Conservation (phyloP, 106 monocot species). For the Cymbidium sinense region DNA sequence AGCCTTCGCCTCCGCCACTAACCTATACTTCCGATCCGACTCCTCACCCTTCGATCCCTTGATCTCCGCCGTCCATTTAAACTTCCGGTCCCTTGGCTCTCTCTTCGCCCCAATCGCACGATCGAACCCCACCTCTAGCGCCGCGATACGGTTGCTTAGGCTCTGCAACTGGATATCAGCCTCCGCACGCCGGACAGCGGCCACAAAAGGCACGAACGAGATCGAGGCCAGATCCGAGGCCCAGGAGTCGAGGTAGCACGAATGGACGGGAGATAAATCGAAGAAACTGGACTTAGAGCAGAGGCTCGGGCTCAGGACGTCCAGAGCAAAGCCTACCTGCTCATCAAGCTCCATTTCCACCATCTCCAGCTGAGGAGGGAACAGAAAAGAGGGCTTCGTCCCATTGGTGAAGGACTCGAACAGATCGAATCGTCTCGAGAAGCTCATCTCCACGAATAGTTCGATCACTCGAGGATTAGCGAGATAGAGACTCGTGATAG, state of each 20-base stretch:
- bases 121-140: slow-evolving; percentile 53
- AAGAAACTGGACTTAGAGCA: slow-evolving; percentile 1
- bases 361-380: background rate
- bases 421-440: slow-evolving; percentile 25
- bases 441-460: slow-evolving; percentile 19
- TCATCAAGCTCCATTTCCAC: slow-evolving; percentile 10
- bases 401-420: slow-evolving; percentile 10
- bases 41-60: slow-evolving; percentile 26
- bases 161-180: slow-evolving; percentile 30
- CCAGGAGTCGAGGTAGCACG: slow-evolving; percentile 16
- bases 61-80: slow-evolving; percentile 77
- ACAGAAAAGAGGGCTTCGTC: background rate
- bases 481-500: background rate
- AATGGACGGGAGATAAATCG: slow-evolving; percentile 9
- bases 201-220: slow-evolving; percentile 7
- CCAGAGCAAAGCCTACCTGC: slow-evolving; percentile 24
- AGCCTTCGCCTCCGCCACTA: slow-evolving; percentile 35
- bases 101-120: slow-evolving; percentile 1
- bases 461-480: background rate
- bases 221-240: slow-evolving; percentile 12
- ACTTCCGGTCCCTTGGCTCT: slow-evolving; percentile 42
- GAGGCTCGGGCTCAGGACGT: slow-evolving; percentile 25
- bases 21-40: slow-evolving; percentile 55
- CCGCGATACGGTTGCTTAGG: slow-evolving; percentile 61
- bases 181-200: slow-evolving; percentile 16